Evolutionary conservation across 768 basidiomycete genomes (phyloP).

Genomic region (Boletus edulis): DNA sequence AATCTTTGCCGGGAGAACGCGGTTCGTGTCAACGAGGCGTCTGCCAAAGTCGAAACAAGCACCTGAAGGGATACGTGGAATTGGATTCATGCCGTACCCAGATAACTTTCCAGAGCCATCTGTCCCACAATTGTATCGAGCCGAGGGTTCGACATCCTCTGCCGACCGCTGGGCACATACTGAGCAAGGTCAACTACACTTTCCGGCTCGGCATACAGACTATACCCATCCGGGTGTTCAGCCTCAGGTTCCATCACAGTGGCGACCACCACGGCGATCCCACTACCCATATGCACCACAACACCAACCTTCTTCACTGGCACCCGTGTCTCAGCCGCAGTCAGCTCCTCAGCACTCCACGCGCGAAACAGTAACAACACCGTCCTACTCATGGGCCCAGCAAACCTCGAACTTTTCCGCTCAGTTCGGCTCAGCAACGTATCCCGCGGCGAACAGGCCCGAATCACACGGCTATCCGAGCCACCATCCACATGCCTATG

Average conservation of each 20-base stretch:
- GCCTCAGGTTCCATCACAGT: slow-evolving; percentile 16
- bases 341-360: slow-evolving; percentile 12
- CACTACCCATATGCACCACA: slow-evolving; percentile 28
- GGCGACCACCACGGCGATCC: slow-evolving; percentile 28
- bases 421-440: slow-evolving; percentile 7
- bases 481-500: slow-evolving; percentile 21
- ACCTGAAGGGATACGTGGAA: slow-evolving; percentile 2
- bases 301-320: slow-evolving; percentile 9
- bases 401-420: slow-evolving; percentile 1
- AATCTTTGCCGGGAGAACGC: slow-evolving; percentile 66
- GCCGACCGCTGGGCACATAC: slow-evolving; percentile 14
- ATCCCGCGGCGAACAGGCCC: slow-evolving; percentile 8
- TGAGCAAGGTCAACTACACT: slow-evolving; percentile 15
- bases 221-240: slow-evolving; percentile 6
- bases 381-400: slow-evolving; percentile 18
- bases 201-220: slow-evolving; percentile 3
- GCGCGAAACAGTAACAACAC: slow-evolving; percentile 16
- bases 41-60: slow-evolving; percentile 19
- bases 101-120: not conserved
- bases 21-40: slow-evolving; percentile 53
- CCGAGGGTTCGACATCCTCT: slow-evolving; percentile 13
- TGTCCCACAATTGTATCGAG: slow-evolving; percentile 10
- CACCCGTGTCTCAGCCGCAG: not conserved
- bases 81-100: not conserved
- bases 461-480: slow-evolving; percentile 7